These are phyloP conservation scores for Aspergillus coremiiformis DNA, from an alignment of 495 filamentous ascomycete genomes.

Conservation along the genomic window DNA sequence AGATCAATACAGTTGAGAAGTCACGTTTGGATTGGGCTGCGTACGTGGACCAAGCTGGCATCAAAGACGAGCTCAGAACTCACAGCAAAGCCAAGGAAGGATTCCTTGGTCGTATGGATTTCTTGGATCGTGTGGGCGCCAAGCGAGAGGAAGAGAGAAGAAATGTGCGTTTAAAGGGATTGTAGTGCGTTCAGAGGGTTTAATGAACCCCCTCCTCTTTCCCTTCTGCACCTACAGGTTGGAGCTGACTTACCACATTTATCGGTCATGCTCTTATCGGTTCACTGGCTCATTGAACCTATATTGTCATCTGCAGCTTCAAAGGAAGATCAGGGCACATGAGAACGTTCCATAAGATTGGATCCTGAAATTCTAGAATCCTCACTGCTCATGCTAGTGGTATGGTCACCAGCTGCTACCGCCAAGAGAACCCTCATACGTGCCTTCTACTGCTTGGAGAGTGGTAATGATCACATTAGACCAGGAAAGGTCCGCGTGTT, in stretches of 20 bases:
- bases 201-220: background rate
- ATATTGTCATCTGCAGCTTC: background rate
- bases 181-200: slow-evolving; percentile 22
- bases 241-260: background rate
- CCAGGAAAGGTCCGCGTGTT: background rate
- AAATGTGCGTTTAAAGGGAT: slow-evolving; percentile 51
- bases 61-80: slow-evolving; percentile 80
- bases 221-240: background rate
- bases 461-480: background rate
- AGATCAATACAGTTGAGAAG: slow-evolving; percentile 95
- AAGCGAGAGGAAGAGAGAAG: slow-evolving; percentile 69
- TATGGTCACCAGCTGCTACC: background rate
- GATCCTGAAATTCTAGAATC: background rate
- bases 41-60: slow-evolving; percentile 85
- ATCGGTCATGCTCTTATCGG: background rate
- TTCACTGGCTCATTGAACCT: background rate
- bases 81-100: slow-evolving; percentile 78
- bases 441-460: background rate
- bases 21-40: slow-evolving; percentile 90
- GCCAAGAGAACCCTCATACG: background rate
- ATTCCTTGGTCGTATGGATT: slow-evolving; percentile 79
- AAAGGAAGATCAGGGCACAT: background rate
- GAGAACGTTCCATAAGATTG: background rate
- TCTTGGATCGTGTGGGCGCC: slow-evolving; percentile 73
- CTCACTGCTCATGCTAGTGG: background rate